phyloP scores from a whole-genome alignment of 441 rosid species.

The Adansonia rubrostipa region DNA sequence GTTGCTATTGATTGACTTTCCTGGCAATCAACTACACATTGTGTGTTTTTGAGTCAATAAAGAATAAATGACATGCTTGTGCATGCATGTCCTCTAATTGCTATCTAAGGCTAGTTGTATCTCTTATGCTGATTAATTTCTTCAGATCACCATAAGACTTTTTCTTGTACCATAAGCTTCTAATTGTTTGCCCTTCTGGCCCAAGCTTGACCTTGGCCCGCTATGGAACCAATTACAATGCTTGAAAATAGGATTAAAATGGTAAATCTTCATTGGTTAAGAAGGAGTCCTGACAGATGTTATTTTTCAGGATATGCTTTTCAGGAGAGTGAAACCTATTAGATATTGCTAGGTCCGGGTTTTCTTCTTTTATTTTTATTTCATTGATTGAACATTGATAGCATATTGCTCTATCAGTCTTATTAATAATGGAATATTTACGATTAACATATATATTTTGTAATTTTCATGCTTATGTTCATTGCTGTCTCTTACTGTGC shows the following conservation, averaged over 20 bases:
- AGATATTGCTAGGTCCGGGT: background rate
- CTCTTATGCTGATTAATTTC: background rate
- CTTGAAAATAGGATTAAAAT: background rate
- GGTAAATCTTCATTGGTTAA: background rate
- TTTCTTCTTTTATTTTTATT: background rate
- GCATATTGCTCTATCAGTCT: background rate
- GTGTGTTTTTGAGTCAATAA: background rate
- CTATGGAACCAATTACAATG: background rate
- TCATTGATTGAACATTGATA: background rate
- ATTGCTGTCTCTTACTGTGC: background rate
- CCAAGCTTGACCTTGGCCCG: background rate
- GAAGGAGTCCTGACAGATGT: background rate
- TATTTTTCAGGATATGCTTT: background rate
- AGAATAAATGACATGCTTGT: background rate
- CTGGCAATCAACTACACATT: background rate
- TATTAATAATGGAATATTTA: background rate
- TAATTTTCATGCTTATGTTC: background rate
- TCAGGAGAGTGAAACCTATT: background rate
- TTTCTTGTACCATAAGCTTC: background rate
- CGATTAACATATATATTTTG: background rate
- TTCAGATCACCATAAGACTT: background rate
- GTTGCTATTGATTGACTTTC: background rate
- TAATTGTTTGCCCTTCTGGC: background rate
- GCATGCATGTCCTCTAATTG: background rate
- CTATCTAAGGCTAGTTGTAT: background rate